Base-by-base conservation (phyloP, 108 stramenopile species). In the Chaetoceros tenuissimus region DNA sequence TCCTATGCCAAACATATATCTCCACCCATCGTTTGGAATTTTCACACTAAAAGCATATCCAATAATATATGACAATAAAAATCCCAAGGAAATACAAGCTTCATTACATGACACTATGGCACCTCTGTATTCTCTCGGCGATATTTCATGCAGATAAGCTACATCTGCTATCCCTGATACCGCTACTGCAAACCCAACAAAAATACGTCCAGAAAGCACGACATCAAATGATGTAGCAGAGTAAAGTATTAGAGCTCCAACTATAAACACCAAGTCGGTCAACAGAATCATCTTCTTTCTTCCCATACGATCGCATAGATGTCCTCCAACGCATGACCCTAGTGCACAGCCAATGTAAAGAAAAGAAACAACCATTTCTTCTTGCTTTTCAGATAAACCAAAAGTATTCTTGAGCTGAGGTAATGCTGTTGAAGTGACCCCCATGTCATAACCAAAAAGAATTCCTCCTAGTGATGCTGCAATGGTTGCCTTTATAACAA, bases 371-470 rank as follows among this genome's bases (percentile, higher is more conserved):
- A 79, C 62, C 60, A 57, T 60, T 66, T 83, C 82, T 64, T 74
- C 47, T 69, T 79, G 77, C 3, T 17, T 17, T 46, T 62, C 31
- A 43, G 53, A 34, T 20, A 83, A 51, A 31, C 63, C 62, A 63
- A 87, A 81, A 21, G 67, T 48, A n/a, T 47, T 10, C 0, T 60
- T 48, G n/a, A 86, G 30, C 28, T 69, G 79, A 1, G 86, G 82
- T 10, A 87, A 48, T 1, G 86, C 78, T 13, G 78, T 78, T 10
- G 73, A 66, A 29, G 84, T 73, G 1, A 77, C 71, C 28, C 86
- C 86, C 73, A 84, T 66, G 46, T 87, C 86, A 57, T 83, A 83
- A 27, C 86, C 86, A 63, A 82, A 87, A 3, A 87, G 51, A 31
- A 79, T 63, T 8, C 86, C 86, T 1, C 86, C 86, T 18, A 87